phyloP scores from a whole-genome alignment of 148 eudicot species.

The Camellia sinensis region DNA sequence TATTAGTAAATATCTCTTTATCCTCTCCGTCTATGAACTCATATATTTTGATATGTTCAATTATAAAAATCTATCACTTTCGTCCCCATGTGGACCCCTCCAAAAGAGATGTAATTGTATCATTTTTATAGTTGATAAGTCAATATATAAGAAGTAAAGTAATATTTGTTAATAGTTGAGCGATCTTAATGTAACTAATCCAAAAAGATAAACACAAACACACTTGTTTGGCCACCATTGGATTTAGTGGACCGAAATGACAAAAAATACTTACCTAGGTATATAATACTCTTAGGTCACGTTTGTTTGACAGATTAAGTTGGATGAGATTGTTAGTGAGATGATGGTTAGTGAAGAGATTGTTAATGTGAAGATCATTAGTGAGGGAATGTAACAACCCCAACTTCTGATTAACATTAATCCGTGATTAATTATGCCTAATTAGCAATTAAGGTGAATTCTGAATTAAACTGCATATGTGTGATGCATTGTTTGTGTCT shows the following conservation, averaged over 20 bases:
- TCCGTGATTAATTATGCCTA: too few species aligned
- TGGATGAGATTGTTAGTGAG: too few species aligned
- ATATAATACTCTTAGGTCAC: not conserved
- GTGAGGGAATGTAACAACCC: too few species aligned
- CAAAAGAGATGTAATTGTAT: not conserved
- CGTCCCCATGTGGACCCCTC: not conserved
- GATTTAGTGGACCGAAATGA: not conserved
- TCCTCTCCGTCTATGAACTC: not conserved
- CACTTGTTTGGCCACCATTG: not conserved
- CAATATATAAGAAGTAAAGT: not conserved
- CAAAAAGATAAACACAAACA: not conserved
- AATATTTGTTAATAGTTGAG: not conserved
- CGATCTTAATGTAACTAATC: not conserved
- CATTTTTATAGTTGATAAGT: not conserved
- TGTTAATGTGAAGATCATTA: too few species aligned
- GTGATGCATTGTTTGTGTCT: too few species aligned
- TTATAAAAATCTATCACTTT: not conserved
- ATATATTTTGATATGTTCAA: too few species aligned
- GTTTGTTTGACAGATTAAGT: too few species aligned
- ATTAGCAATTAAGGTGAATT: too few species aligned
- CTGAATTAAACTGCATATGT: too few species aligned
- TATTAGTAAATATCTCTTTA: not conserved
- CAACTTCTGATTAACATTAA: too few species aligned
- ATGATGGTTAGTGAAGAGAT: too few species aligned
- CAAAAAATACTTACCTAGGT: not conserved